phyloP scores from a whole-genome alignment of 73 alveolate species.

The Halteria grandinella region DNA sequence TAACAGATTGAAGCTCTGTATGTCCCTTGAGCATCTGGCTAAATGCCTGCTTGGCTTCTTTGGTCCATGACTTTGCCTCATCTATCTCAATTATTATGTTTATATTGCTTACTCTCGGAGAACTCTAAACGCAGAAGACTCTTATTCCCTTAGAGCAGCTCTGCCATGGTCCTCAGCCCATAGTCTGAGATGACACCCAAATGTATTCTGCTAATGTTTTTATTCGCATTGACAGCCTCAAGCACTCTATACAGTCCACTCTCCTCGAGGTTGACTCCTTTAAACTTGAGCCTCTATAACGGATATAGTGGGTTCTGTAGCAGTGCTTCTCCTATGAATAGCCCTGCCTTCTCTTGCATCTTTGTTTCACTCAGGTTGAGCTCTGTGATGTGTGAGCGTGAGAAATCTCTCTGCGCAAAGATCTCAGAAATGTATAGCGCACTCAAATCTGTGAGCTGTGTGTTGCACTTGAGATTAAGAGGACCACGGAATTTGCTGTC shows the following conservation, averaged over 20 bases:
- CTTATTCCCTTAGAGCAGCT: background rate
- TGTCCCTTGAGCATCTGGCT: background rate
- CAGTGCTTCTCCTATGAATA: conserved; percentile 60
- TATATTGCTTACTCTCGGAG: conserved; percentile 33
- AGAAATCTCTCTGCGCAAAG: background rate
- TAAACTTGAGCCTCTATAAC: conserved; percentile 10
- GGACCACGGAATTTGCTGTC: conserved; percentile 48
- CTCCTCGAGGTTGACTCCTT: conserved; percentile 16
- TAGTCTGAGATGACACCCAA: conserved; percentile 39
- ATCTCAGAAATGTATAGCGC: conserved; percentile 51
- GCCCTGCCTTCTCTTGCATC: conserved; percentile 44
- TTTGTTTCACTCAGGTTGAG: conserved; percentile 18
- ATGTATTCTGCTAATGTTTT: conserved; percentile 22
- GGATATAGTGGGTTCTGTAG: conserved; percentile 40
- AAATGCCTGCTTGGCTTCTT: background rate
- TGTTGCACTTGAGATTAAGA: conserved; percentile 45
- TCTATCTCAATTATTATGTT: background rate
- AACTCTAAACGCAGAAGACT: conserved; percentile 1
- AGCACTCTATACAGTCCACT: conserved; percentile 40
- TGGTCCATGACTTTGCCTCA: conserved; percentile 22
- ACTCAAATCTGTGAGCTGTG: conserved; percentile 53
- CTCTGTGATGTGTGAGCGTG: conserved; percentile 3
- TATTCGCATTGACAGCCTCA: conserved; percentile 21
- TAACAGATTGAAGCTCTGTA: conserved; percentile 4
- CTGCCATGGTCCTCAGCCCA: background rate